Base-by-base conservation (phyloP, 2,329 filamentous ascomycete species). In the Aspergillus novoparasiticus region DNA sequence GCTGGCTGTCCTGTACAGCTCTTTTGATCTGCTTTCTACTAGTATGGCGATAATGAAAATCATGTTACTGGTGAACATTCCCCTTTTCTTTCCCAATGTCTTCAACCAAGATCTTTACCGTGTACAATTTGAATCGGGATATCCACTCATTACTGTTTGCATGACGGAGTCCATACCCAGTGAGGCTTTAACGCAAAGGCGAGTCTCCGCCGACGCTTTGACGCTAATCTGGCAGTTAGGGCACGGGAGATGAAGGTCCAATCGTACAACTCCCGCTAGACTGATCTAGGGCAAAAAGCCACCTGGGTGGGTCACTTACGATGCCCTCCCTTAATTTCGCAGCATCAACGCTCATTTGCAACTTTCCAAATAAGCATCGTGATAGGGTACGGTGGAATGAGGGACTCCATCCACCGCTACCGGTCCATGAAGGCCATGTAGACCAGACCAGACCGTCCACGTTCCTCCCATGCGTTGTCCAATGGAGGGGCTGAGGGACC, bases 281-380 rank as follows among this genome's bases (percentile, higher is more conserved):
- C 46, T 50, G 23, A 26, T 12, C 45, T 48, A 48, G 45, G 45
- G 23, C 28, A 48, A 48, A 46, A 48, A n/a, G 48, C n/a, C 48
- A 32, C 26, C 6, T n/a, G 30, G 4, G 36, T 34, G 56, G 43
- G 19, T 30, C 23, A 63, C 67, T 45, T 60, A 64, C 66, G 66
- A 55, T 55, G 19, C 5, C 32, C 16, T 55, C 34, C 51, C 51
- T 55, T 69, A 61, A 67, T 68, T 64, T 58, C 61, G 66, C 66
- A 64, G 67, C 68, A 51, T 30, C 26, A 34, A 57, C 60, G 50
- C 61, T 72, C 61, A 71, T 72, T 73, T 68, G 69, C 59, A 58
- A 34, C 28, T 32, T 28, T 50, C 34, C 45, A 71, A 71, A 72
- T 69, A 72, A 71, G 72, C 70, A 70, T 70, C 69, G 59, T 51